Base-by-base conservation (phyloP, 176 grass and related monocot species). In the Typha latifolia region DNA sequence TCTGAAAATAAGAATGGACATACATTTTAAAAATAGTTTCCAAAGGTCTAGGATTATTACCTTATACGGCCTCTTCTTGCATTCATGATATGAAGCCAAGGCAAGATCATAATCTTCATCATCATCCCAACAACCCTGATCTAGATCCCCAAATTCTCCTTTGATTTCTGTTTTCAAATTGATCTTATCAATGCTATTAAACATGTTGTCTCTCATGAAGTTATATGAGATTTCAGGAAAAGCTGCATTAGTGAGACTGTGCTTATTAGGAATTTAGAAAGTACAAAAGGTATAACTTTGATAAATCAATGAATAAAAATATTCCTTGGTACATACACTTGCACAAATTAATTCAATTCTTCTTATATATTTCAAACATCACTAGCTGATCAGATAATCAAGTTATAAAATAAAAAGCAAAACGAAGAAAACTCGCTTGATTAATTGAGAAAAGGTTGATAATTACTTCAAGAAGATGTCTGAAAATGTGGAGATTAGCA, bases 41-140 rank as follows among this genome's bases (percentile, higher is more conserved):
- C 34, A 37, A 37, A 57, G 52, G 52, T 57, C 2, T 57, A 57
- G 2, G 13, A 57, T 9, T 8, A 64, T 50, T 68, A 68, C 66
- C 66, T 68, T 68, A 19, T 27, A 49, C 26, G 47, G 37, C 47
- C 18, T 50, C 12, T 68, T 26, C 47, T 49, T 68, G 18, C 7
- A 9, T 27, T 68, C 66, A 6, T 26, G 37, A 24, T 24, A 68
- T 5, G 66, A 68, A 18, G 43, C 66, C 12, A 50, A 24, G 13
- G 47, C 47, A 26, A 26, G 47, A 23, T 68, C 66, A 68, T 68
- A 68, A 19, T 68, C 66, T 68, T 68, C 66, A 50, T 68, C 47
- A 14, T 68, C 62, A 64, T 26, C 47, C 14, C 34, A 37, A 57
- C 19, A 5, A 15, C 20, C n/a, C 52, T 18, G 52, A 18, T 57